phyloP scores from a whole-genome alignment of 805 yeast genomes.

The Barnettozyma botsteinii region DNA sequence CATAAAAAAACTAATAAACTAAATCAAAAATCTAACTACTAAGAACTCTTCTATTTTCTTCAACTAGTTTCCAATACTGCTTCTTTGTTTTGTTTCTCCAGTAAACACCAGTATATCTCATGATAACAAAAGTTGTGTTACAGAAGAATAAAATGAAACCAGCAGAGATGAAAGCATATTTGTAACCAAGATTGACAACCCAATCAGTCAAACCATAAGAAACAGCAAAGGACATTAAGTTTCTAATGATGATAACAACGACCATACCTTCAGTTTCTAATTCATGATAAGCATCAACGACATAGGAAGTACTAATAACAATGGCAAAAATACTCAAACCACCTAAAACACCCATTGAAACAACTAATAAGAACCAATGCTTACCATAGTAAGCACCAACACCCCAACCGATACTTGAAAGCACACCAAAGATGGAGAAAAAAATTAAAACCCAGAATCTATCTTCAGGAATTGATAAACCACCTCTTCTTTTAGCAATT shows the following conservation, averaged over 20 bases:
- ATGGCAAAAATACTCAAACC: conserved; percentile 51
- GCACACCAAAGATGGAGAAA: conserved; percentile 45
- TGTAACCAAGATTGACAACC: conserved; percentile 45
- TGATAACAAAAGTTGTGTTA: conserved; percentile 20
- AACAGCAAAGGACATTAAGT: conserved; percentile 55
- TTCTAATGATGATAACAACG: conserved; percentile 50
- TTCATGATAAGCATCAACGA: conserved; percentile 51
- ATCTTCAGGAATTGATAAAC: conserved; percentile 51
- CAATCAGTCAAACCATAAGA: conserved; percentile 58
- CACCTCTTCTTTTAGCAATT: conserved; percentile 44
- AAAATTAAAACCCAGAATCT: conserved; percentile 46
- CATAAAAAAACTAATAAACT: too few relatives aligned
- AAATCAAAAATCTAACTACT: too few relatives aligned
- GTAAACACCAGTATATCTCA: conserved; percentile 24
- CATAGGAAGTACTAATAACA: conserved; percentile 45
- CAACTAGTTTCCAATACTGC: conserved; percentile 23
- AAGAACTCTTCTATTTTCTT: conserved; percentile 16
- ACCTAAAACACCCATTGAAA: conserved; percentile 52
- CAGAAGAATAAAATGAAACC: conserved; percentile 44
- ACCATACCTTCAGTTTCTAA: conserved; percentile 50
- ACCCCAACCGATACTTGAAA: conserved; percentile 58
- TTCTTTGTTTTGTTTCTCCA: conserved; percentile 24
- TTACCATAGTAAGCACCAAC: conserved; percentile 51
- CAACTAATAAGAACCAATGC: conserved; percentile 50
- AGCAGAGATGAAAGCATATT: conserved; percentile 51